Evolutionary conservation across 78 protist genomes (phyloP).

Genomic region (Polysphondylium violaceum): DNA sequence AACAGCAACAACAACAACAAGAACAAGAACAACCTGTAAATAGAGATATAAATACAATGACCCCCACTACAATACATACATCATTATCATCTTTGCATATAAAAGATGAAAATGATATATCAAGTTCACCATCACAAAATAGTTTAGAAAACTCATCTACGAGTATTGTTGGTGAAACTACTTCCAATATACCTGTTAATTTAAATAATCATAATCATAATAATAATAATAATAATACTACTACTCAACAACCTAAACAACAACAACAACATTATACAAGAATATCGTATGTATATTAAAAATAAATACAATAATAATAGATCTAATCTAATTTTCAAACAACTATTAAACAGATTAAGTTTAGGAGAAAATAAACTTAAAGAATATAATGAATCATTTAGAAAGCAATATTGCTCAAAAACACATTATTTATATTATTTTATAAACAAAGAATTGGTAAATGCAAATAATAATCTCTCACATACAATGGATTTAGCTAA

Average conservation of each 20-base stretch:
- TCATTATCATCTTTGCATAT: no score
- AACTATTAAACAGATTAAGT: conserved; percentile 20
- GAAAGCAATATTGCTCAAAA: conserved; percentile 27
- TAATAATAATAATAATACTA: no score
- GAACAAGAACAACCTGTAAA: no score
- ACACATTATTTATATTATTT: conserved; percentile 23
- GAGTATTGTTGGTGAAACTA: no score
- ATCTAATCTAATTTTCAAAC: neutral
- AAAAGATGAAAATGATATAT: no score
- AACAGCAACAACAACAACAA: no score
- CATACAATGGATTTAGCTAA: conserved; percentile 30
- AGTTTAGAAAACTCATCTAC: no score
- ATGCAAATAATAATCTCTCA: conserved; percentile 37
- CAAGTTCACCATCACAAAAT: no score
- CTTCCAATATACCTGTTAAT: neutral
- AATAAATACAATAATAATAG: neutral
- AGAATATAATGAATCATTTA: conserved; percentile 53
- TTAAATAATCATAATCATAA: neutral
- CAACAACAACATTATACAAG: conserved; percentile 22
- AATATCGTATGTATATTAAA: conserved; percentile 28
- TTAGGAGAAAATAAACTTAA: conserved; percentile 61
- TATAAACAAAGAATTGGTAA: conserved; percentile 11
- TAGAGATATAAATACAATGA: no score
- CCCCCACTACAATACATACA: no score
- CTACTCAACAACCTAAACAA: neutral